A percentile compares a stretch with the other conserved stretches of the same genome.
Conservation (phyloP, 768 basidiomycete species). For the Lactifluus piperatus region DNA sequence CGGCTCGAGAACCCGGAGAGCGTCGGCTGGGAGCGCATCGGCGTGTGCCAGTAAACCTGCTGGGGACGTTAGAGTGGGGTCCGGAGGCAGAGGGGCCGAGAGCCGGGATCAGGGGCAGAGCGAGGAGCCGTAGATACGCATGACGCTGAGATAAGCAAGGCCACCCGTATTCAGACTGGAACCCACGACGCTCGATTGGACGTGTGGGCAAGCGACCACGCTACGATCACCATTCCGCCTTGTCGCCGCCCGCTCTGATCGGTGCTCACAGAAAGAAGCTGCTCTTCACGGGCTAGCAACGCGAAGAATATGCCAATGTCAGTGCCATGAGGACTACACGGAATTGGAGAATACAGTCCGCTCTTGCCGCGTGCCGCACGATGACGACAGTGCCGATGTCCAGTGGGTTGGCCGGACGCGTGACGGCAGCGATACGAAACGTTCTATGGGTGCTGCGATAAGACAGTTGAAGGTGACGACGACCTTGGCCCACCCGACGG, state of each 20-base stretch:
- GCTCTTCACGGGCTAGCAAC: conserved; percentile 13
- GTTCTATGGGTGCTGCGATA: conserved; percentile 66
- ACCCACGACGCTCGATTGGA: too few species aligned
- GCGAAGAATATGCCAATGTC: conserved; percentile 26
- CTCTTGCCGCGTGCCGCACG: conserved; percentile 62
- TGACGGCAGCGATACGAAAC: conserved; percentile 37
- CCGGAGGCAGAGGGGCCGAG: too few species aligned
- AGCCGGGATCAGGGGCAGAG: too few species aligned
- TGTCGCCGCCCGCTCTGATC: not conserved
- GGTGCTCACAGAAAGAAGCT: conserved; percentile 1
- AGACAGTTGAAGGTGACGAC: conserved; percentile 64
- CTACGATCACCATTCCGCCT: conserved; percentile 17
- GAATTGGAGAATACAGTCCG: conserved; percentile 68
- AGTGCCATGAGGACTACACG: conserved; percentile 66
- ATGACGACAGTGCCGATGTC: conserved; percentile 73
- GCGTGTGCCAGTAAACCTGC: conserved; percentile 8
- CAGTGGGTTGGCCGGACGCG: conserved; percentile 42
- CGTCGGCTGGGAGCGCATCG: too few species aligned
- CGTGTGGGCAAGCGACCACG: conserved; percentile 19
- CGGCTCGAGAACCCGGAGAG: too few species aligned
- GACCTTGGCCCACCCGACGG: conserved; percentile 80
- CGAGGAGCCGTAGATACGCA: too few species aligned
- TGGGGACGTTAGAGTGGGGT: too few species aligned
- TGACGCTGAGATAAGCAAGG: too few species aligned
- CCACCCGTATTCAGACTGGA: too few species aligned